Base-by-base conservation (phyloP, 176 grass and related monocot species). In the Microstegium vimineum region DNA sequence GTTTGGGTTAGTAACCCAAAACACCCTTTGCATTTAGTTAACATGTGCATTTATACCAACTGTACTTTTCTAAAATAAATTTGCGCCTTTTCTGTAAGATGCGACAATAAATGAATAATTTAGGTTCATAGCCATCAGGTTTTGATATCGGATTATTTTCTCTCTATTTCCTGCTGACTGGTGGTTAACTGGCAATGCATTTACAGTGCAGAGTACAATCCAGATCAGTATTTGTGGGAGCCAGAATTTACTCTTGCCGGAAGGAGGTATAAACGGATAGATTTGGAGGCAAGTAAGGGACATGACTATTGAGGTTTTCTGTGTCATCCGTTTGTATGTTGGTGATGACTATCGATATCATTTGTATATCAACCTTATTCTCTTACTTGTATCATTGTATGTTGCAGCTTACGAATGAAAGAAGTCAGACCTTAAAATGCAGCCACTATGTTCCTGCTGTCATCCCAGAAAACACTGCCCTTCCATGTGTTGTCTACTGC, bases 271-370 rank as follows among this genome's bases (percentile, higher is more conserved):
- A 99, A 82, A 88, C 89, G 96, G 18, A 32, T 99, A 88, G 96
- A 99, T 76, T 90, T 99, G 89, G 96, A 99, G 96, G 96, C 93
- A 99, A 99, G 96, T 95, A 94, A 81, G 95, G 86, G 89, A 67
- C 87, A 78, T 73, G 78, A 26, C 73, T 87, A 73, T 78, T 79
- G 66, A 87, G 45, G 66, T 69, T 88, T 85, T 79, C 81, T 74
- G 66, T 83, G 51, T 63, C 83, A 49, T 60, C 79, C 12, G 62
- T 89, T 54, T 38, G 42, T 66, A 76, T 87, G 18, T 82, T 70
- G 43, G 38, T 63, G 49, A 37, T 51, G 27, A 22, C 62, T 45
- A 40, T 80, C 32, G 74, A 25, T 56, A 73, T 47, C 66, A 35
- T 62, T 54, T 71, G 40, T 72, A 74, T 69, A 51, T 20, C 66